A percentile compares a stretch with the other conserved stretches of the same genome.
phyloP scores from a whole-genome alignment of 768 basidiomycete species.

The Podaxis pistillaris region DNA sequence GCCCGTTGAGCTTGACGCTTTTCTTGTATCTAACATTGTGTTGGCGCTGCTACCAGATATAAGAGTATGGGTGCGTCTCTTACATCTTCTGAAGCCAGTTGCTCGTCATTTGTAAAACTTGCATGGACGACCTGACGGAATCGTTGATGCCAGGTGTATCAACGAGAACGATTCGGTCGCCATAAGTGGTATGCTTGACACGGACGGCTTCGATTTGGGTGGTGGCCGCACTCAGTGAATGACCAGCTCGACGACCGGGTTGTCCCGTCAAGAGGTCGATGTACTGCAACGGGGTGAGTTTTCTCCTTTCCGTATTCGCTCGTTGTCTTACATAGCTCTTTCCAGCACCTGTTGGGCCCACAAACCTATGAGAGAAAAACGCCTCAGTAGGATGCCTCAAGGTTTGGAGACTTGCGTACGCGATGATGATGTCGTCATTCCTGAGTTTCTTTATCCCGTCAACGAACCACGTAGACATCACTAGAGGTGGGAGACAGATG shows the following conservation, averaged over 20 bases:
- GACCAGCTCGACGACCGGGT: not conserved
- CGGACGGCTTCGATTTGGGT: conserved; percentile 2
- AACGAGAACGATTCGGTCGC: conserved; percentile 9
- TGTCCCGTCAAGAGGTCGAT: conserved; percentile 10
- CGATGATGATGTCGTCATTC: conserved; percentile 10
- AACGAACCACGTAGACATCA: conserved; percentile 12
- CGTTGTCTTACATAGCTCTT: conserved; percentile 7
- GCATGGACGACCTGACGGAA: not conserved
- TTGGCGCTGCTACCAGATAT: not conserved
- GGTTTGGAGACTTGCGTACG: not conserved
- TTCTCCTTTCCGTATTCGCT: not conserved
- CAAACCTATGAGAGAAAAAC: not conserved
- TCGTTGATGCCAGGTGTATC: conserved; percentile 15
- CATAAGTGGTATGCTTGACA: conserved; percentile 1
- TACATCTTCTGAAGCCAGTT: conserved; percentile 10
- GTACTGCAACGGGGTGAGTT: not conserved
- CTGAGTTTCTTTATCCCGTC: conserved; percentile 7
- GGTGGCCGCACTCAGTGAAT: not conserved
- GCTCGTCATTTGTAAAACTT: conserved; percentile 3
- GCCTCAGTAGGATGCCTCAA: not conserved
- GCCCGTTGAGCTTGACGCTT: conserved; percentile 11
- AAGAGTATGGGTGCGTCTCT: not conserved
- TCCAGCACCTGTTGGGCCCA: conserved; percentile 9
- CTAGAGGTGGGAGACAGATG: not conserved
- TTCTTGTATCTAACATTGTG: not conserved